Conservation (phyloP, 805 yeast species). For the Ogataea degrootiae region DNA sequence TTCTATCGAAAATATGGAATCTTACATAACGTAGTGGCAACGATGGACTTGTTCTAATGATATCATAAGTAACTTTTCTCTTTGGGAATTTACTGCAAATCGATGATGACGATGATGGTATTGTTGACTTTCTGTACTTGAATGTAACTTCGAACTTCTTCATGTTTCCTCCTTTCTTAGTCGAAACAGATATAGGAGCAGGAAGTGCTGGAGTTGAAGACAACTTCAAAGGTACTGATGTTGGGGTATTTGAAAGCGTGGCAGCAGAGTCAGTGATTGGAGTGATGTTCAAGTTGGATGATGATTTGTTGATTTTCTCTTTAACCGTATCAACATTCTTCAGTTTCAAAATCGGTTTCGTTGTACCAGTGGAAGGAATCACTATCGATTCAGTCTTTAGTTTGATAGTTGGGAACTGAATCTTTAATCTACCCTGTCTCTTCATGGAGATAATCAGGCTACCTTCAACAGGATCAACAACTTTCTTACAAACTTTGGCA, state of each 20-base stretch:
- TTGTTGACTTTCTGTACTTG: slow-evolving; percentile 8
- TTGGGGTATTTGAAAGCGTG: not conserved
- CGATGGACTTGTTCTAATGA: slow-evolving; percentile 14
- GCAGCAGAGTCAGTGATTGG: not conserved
- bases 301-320: not conserved
- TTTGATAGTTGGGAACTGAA: slow-evolving; percentile 38
- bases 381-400: slow-evolving; percentile 15
- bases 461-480: slow-evolving; percentile 27
- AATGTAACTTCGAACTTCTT: slow-evolving; percentile 14
- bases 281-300: too few species aligned
- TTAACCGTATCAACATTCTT: slow-evolving; percentile 9
- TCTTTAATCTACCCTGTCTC: slow-evolving; percentile 54
- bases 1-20: slow-evolving; percentile 20
- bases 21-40: slow-evolving; percentile 34
- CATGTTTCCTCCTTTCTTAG: not conserved
- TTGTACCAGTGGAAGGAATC: slow-evolving; percentile 1
- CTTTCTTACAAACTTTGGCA: slow-evolving; percentile 39
- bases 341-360: slow-evolving; percentile 13
- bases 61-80: slow-evolving; percentile 18
- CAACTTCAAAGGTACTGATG: not conserved
- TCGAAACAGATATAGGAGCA: not conserved
- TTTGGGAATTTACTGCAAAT: not conserved
- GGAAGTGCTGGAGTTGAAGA: not conserved
- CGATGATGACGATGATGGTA: not conserved
- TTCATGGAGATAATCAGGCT: slow-evolving; percentile 45